These are phyloP conservation scores for Acanthamoeba castellanii DNA, from an alignment of 208 protist species.

Conservation along the genomic window DNA sequence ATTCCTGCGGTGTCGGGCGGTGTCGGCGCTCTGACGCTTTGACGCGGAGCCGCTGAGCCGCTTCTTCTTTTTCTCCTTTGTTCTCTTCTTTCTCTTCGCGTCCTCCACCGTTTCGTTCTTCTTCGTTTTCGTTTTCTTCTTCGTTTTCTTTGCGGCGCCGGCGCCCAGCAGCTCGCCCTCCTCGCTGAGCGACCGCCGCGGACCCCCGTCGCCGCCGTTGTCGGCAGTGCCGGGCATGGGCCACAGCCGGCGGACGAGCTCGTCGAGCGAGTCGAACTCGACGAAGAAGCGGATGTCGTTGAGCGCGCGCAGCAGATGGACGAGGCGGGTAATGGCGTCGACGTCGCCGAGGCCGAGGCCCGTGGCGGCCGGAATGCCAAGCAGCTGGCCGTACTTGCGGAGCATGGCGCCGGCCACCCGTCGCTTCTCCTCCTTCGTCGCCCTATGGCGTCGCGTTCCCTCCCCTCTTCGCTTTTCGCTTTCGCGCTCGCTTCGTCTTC, in stretches of 20 bases:
- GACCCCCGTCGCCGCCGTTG: neutral
- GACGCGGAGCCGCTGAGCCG: neutral
- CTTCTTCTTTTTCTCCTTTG: neutral
- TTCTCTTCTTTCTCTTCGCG: neutral
- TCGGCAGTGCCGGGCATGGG: neutral
- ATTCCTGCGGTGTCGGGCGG: neutral
- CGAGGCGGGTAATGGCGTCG: neutral
- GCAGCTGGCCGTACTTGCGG: neutral
- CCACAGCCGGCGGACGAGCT: neutral
- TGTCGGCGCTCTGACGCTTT: neutral
- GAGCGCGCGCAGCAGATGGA: constrained; percentile 7
- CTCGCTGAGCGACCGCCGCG: neutral
- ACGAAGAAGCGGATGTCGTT: constrained; percentile 50
- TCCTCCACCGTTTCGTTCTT: neutral
- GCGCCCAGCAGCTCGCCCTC: neutral
- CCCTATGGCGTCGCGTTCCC: neutral
- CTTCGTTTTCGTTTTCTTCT: neutral
- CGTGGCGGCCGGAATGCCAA: neutral
- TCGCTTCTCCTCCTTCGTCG: neutral
- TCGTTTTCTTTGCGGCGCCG: neutral
- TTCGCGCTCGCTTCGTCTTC: neutral
- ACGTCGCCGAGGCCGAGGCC: neutral
- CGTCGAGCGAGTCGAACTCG: constrained; percentile 54
- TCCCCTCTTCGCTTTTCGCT: neutral
- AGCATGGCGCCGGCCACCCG: neutral